Percentiles rank a stretch among this genome's conserved stretches.
Evolutionary conservation across 306 rosid species (phyloP).

Genomic region (Trifolium repens): DNA sequence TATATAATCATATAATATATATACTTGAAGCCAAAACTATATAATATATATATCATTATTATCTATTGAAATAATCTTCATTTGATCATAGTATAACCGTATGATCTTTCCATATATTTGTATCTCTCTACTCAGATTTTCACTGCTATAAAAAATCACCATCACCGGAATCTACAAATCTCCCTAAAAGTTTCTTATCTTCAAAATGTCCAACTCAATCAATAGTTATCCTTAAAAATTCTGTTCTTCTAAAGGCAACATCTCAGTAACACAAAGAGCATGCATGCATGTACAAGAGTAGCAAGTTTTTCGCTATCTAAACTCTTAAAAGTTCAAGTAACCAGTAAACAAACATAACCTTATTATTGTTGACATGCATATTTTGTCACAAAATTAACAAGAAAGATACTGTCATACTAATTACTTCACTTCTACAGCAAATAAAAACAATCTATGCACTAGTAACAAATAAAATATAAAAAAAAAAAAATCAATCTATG

Average conservation of each 20-base stretch:
- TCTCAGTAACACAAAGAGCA: slow-evolving; percentile 22
- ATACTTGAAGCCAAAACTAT: neutral
- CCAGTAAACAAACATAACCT: slow-evolving; percentile 8
- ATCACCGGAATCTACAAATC: slow-evolving; percentile 30
- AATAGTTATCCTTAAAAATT: slow-evolving; percentile 17
- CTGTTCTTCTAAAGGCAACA: slow-evolving; percentile 28
- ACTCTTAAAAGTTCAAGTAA: slow-evolving; percentile 3
- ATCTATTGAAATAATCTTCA: neutral
- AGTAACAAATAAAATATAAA: slow-evolving; percentile 3
- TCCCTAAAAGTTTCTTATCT: slow-evolving; percentile 30
- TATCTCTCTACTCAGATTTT: slow-evolving; percentile 2
- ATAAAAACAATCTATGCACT: slow-evolving; percentile 11
- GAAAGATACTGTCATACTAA: neutral
- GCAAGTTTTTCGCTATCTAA: slow-evolving; percentile 13
- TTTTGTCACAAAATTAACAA: neutral
- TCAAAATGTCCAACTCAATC: slow-evolving; percentile 18
- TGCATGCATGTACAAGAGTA: slow-evolving; percentile 26
- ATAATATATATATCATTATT: neutral
- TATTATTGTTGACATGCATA: neutral
- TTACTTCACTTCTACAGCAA: slow-evolving; percentile 24
- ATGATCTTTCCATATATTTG: slow-evolving; percentile 11
- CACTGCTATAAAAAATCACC: slow-evolving; percentile 12
- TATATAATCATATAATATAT: slow-evolving; percentile 20
- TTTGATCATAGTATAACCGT: neutral
- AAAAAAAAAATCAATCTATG: neutral